Base-by-base conservation (phyloP, 192 early-diverging fungal genomes). In the Mortierella alpina region DNA sequence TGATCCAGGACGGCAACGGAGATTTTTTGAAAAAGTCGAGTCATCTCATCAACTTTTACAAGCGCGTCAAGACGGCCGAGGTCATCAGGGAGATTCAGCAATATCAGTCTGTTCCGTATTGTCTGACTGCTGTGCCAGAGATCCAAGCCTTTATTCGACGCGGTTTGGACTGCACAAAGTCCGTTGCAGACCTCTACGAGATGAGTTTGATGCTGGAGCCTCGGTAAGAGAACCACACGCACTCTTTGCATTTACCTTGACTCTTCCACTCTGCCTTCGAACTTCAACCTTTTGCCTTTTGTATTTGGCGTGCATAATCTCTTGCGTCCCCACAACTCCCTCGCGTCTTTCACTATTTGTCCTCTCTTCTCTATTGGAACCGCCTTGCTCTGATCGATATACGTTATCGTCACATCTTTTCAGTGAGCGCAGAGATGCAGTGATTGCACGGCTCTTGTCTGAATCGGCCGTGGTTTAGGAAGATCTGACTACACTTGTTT, bases 61-160 rank as follows among this genome's bases (percentile, higher is more conserved):
- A 98, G 82, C 90, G 94, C 50, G 90, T 89, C 82, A 95, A 94
- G 78, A 96, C 93, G 1, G 95, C 96, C 5, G 95, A 96, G 73
- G 94, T 97, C 15, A 93, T 99, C 84, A 90, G 93, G 14, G 95
- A 97, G 72, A 92, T 97, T 68, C 94, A 97, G 77, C 94, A 96
- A 84, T 99, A 94, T 83, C 96, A 97, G 84, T 90, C 91, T 15
- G 88, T 88, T 9, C 91, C 92, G n/a, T 99, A 97, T 70, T 87
- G 88, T 68, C 84, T 98, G 45, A 93, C 86, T 5, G 61, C 88
- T 1, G 95, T 99, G 7, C 89, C 90, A 7, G 96, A 99, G 86
- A 89, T 99, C 68, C 95, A 98, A 80, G 82, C 87, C 55, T 98
- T 92, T 78, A 91, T 95, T 47, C 83, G 86, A 57, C 85, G 86